Percentiles rank a stretch among this genome's conserved stretches.
Conservation (phyloP, 2,329 filamentous ascomycete species). For the Coleophoma eucalyptorum region DNA sequence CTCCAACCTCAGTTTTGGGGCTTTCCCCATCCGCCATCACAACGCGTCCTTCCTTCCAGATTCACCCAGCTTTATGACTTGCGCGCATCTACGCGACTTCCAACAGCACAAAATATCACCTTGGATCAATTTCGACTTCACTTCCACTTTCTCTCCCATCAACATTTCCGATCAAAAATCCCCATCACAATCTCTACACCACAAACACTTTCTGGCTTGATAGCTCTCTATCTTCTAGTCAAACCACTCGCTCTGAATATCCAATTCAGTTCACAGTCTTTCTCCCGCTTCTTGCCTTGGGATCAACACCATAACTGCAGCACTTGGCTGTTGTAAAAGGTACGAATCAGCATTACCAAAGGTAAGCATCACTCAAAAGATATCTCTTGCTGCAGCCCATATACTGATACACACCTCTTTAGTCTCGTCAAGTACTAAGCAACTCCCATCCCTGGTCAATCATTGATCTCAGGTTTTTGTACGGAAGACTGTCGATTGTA, state of each 20-base stretch:
- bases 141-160: constrained; percentile 8
- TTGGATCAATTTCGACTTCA: constrained; percentile 6
- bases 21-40: not conserved
- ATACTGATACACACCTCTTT: too few relatives aligned
- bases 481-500: not conserved
- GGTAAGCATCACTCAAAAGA: not conserved
- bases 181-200: constrained; percentile 10
- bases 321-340: too few relatives aligned
- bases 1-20: too few relatives aligned
- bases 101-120: not conserved
- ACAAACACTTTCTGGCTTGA: constrained; percentile 27
- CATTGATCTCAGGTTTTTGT: not conserved
- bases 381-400: too few relatives aligned
- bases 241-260: constrained; percentile 25
- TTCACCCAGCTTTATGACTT: not conserved
- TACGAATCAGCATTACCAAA: not conserved
- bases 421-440: not conserved
- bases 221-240: constrained; percentile 31
- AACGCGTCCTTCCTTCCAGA: not conserved
- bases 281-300: constrained; percentile 5
- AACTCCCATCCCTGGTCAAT: not conserved
- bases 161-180: not conserved
- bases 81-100: too few relatives aligned
- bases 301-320: too few relatives aligned
- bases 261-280: constrained; percentile 14